Percentiles rank a stretch among this genome's conserved stretches.
These are phyloP conservation scores for Candida pini DNA, from an alignment of 805 yeast genomes.

Conservation along the genomic window DNA sequence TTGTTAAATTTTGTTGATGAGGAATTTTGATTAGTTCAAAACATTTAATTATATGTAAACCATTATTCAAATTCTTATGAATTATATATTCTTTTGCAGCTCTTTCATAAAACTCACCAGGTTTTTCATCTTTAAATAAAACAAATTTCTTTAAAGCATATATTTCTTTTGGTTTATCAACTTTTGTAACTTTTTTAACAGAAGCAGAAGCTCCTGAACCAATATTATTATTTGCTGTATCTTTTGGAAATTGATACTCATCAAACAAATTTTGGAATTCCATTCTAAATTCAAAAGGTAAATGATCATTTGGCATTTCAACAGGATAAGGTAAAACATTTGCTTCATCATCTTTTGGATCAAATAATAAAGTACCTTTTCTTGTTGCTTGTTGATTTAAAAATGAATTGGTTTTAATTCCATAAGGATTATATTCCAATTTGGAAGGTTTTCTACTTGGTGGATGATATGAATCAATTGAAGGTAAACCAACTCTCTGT, in stretches of 20 bases:
- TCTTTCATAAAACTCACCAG: conserved; percentile 66
- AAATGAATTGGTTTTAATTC: conserved; percentile 34
- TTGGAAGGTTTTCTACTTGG: conserved; percentile 23
- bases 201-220: conserved; percentile 77
- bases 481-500: conserved; percentile 25
- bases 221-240: conserved; percentile 43
- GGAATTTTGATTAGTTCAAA: conserved; percentile 53
- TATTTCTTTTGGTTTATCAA: conserved; percentile 36
- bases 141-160: conserved; percentile 69
- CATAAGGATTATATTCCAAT: conserved; percentile 63
- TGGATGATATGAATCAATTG: conserved; percentile 22
- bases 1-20: conserved; percentile 42
- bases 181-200: conserved; percentile 47
- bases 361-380: conserved; percentile 9
- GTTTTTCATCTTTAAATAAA: conserved; percentile 57
- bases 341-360: conserved; percentile 32
- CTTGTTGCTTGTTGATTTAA: not conserved
- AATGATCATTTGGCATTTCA: conserved; percentile 59
- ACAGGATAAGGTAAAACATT: conserved; percentile 60
- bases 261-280: conserved; percentile 49
- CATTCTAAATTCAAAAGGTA: conserved; percentile 55
- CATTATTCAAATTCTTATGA: conserved; percentile 48
- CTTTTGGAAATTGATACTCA: conserved; percentile 44
- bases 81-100: conserved; percentile 67
- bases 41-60: conserved; percentile 61